Evolutionary conservation across 108 stramenopile genomes (phyloP), one percentile per base, ranked within the genome.

Genomic region (Skeletonema costatum): DNA sequence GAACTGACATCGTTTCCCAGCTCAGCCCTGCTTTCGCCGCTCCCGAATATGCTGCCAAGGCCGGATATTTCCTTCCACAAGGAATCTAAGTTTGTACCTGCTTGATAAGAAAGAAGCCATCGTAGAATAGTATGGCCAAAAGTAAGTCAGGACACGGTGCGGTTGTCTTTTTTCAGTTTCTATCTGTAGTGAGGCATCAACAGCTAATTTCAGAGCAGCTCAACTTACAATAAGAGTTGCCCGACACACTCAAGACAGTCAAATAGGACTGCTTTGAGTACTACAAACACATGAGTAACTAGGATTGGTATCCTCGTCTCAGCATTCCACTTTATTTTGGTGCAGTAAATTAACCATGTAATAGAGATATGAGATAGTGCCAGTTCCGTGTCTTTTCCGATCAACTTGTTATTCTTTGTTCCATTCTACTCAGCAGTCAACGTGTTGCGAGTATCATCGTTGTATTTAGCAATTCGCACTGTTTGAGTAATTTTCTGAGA

Each of bases 21-120:
- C 78, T 99, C 38, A 84, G 88, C 70, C 91, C 88, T 71, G 95
- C 92, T 32, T 90, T 99, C 68, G 73, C 78, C 70, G 44, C 64
- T 50, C 96, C 96, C 19, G 93, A 90, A 56, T 92, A 91, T 72
- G 71, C 63, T 44, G 83, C 91, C 73, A 91, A 92, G 89, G 93
- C 92, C 44, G 96, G 96, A 85, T 95, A 95, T 81, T 97, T 92
- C 94, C 82, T 95, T 42, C 95, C 97, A 41, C 89, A 97, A 63
- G 95, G 94, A 74, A 93, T 98, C 90, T 94, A 97, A 97, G 64
- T 68, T 56, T 56, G 25, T 56, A 56, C 51, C 66, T 58, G 58
- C 48, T 51, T 59, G 3, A 11, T 63, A 19, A 64, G 3, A 9
- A 58, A n/a, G 53, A 64, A 44, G 53, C 64, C 64, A 59, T 64